phyloP scores from a whole-genome alignment of 345 rosid species.

The Bruguiera sexangula region DNA sequence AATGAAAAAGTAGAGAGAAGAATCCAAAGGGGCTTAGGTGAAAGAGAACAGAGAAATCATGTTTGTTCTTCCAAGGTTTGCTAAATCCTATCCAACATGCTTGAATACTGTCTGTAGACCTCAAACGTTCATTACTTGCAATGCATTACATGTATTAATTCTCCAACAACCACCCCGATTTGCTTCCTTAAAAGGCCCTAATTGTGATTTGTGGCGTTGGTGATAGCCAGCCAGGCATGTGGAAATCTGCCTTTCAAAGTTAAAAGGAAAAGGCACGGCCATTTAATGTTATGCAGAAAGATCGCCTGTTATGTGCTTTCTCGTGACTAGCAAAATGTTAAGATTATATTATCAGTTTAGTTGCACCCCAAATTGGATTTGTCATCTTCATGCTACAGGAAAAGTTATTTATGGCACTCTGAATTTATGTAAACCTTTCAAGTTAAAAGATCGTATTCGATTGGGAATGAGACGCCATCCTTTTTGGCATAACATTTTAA shows the following conservation, averaged over 20 bases:
- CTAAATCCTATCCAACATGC: slow-evolving; percentile 1
- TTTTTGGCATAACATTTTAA: background rate
- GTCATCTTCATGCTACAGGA: slow-evolving; percentile 9
- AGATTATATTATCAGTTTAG: slow-evolving; percentile 20
- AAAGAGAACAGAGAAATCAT: background rate
- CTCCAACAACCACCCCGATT: slow-evolving; percentile 14
- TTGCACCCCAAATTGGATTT: background rate
- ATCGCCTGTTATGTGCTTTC: slow-evolving; percentile 29
- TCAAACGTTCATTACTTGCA: slow-evolving; percentile 24
- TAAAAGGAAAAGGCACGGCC: background rate
- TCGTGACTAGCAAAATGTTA: background rate
- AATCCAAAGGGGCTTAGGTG: slow-evolving; percentile 4
- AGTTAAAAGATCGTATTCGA: background rate
- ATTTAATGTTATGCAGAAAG: slow-evolving; percentile 11
- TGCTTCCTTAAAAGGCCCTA: slow-evolving; percentile 37
- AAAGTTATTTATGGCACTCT: slow-evolving; percentile 18
- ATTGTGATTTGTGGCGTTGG: slow-evolving; percentile 3
- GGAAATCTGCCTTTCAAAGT: slow-evolving; percentile 1
- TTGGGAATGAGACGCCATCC: background rate
- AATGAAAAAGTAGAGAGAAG: slow-evolving; percentile 18
- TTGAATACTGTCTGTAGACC: too few relatives aligned
- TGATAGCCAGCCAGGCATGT: slow-evolving; percentile 25
- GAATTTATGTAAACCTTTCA: background rate
- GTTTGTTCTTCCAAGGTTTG: slow-evolving; percentile 8
- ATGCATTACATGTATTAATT: background rate